phyloP scores from a whole-genome alignment of 441 rosid species.

The Erodium texanum region DNA sequence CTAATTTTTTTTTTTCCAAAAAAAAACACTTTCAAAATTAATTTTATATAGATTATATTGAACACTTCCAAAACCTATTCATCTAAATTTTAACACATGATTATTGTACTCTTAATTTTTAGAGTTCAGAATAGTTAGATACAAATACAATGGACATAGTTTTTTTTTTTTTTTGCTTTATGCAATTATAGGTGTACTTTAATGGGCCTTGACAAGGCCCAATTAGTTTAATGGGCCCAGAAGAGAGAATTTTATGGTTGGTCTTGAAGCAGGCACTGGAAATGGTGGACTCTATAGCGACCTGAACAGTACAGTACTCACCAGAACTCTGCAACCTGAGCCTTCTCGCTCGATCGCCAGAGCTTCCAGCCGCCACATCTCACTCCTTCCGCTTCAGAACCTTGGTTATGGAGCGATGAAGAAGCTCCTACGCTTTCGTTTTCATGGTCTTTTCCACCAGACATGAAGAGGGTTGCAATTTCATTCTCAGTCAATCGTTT shows the following conservation, averaged over 20 bases:
- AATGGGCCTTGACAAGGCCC: neutral
- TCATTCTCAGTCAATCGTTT: constrained; percentile 25
- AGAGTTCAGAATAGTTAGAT: too few relatives aligned
- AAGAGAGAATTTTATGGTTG: neutral
- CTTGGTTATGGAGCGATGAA: neutral
- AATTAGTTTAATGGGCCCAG: neutral
- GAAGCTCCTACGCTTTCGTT: neutral
- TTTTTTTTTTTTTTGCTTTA: too few relatives aligned
- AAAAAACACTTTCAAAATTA: too few relatives aligned
- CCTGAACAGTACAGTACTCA: neutral
- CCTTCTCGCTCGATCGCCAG: neutral
- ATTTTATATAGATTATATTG: too few relatives aligned
- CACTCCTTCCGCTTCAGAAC: neutral
- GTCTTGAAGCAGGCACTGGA: neutral
- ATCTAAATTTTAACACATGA: too few relatives aligned
- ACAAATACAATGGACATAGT: too few relatives aligned
- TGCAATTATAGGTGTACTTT: too few relatives aligned
- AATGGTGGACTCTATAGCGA: neutral
- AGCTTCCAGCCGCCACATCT: constrained; percentile 1
- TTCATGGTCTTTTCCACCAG: constrained; percentile 34
- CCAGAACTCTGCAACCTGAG: neutral
- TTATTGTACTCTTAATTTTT: too few relatives aligned
- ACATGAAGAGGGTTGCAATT: constrained; percentile 44
- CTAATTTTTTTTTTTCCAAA: too few relatives aligned
- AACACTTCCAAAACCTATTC: too few relatives aligned